Base-by-base conservation (phyloP, 176 grass and related monocot genomes). In the Oryza meridionalis region DNA sequence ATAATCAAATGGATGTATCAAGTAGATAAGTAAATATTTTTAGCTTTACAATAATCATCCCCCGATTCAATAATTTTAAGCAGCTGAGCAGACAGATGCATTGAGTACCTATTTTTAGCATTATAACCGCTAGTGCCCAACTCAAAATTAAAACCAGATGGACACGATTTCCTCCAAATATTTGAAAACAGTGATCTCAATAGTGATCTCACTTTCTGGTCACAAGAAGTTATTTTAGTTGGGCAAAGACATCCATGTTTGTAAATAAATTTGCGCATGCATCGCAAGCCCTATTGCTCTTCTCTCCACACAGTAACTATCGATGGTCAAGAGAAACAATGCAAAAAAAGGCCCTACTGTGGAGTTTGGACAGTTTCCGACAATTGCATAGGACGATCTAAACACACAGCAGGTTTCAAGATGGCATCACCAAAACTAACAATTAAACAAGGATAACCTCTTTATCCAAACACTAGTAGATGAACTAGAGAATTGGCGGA, bases 21-120 rank as follows among this genome's bases (percentile, higher is more conserved):
- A 62, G 8, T 26, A 64, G 14, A 72, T 64, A 13, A 44, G 9
- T 26, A 64, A 14, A 72, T 64, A 82, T 77, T 65, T 82, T 51
- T 50, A 50, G 26, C 50, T 40, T 59, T 31, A 16, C 27, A 16
- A 15, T 2, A 6, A 9, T 77, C 46, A 16, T 8, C 5, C 19
- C 17, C 11, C 0, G 4, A 26, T 65, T 31, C 74, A 77, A 33
- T 50, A 19, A 13, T 64, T 15, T 27, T 62, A 11, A 50, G 50
- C 42, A 40, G 10, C 14, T 51, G n/a, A 29, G 26, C 27, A 49
- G 4, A 17, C 51, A 61, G 0, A 49, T 22, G 25, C 46, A 64
- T 10, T 2, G 14, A 72, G n/a, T 26, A 50, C 21, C 78, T 71
- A 87, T 77, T 71, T 82, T 71, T 64, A 64, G 78, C 65, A 42